Evolutionary conservation across 2,329 filamentous ascomycete species (phyloP), one percentile per base, ranked within the genome.

Genomic region (Calonectria pseudoreteaudii): DNA sequence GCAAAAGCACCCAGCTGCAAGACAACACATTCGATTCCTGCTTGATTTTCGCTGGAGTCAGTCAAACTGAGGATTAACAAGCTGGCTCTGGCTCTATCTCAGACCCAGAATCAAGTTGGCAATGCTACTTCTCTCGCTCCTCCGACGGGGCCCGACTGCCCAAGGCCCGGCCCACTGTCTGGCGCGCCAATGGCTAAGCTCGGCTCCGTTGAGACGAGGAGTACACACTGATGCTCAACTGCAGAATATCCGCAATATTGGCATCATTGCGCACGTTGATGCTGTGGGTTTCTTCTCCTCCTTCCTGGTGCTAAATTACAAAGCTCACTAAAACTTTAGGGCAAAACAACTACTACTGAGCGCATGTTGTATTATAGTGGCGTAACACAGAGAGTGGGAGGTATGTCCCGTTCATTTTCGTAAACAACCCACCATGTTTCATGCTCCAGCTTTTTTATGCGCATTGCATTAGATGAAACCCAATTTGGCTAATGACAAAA

Each of bases 281-380:
- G 97, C 97, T 71, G 90, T 92, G 84, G 70, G 89, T 83, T 16
- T 18, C 16, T 30, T 16, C 28, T 28, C 30, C 18, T 20, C 4
- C 31, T 16, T 4, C 10, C 3, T 3, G 31, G 3, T 14, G 11
- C 52, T 13, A 31, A 23, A 13, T 1, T 4, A 2, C 4, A 4
- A 6, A 7, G 28, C 67, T 78, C 16, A 82, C 64, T 44, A 14
- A 50, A 13, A 28, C 3, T 7, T 28, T 68, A 91, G 90, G 97
- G 97, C 11, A 99, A 99, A 88, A 99, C 97, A 1, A 98, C 97
- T 0, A 99, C 97, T 0, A 98, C 97, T 4, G 97, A 99, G 91
- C 95, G 97, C 72, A 98, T 98, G 96, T 93, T 99, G 81, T 98
- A 95, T 83, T 98, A 98, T 82, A 97, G 95, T 83, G 96, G 97